Evolutionary conservation across 768 basidiomycete species (phyloP), one percentile per base, ranked within the genome.

Genomic region (Suillus placidus): DNA sequence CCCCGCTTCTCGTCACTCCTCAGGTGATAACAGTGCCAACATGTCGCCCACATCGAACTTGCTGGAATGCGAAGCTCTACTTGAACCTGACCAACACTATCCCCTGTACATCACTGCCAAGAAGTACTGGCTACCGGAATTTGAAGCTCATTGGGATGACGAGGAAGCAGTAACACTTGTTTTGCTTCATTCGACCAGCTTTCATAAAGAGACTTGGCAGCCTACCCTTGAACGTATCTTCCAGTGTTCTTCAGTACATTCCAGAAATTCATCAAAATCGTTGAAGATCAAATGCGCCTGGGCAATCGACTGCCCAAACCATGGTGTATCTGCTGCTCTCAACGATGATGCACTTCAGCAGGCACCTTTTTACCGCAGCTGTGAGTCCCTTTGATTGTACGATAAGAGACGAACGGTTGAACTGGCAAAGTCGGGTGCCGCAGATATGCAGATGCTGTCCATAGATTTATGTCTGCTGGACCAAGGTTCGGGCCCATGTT

Each of bases 121-220:
- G 71, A 82, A 86, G 56, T 87, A 87, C 69, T 85, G 83, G 83
- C 66, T 78, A 34, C 73, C 80, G 3, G 78, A 78, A 35, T 77
- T 81, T 61, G 80, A 80, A 32, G 71, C 68, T 1, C 70, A 82
- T 62, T 69, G 70, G 54, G 62, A 69, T 9, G 78, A 84, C 69
- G 78, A 77, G 7, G 76, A 81, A 42, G 87, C 83, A 6, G 71
- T 84, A 65, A 89, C 88, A 0, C 78, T 90, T 40, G 76, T 90
- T 38, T 71, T 88, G n/a, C 77, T 89, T 2, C 89, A 91, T 72
- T 85, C 88, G 5, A 90, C 89, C 2, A 88, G 88, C 72, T 91
- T 88, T 70, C 89, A 89, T 77, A 90, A 90, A 73, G 89, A 91
- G 76, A 87, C 84, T 3, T 91, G 87, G 88, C 87, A 89, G 67